phyloP scores from a whole-genome alignment of 768 basidiomycete genomes.

The Mycena indigotica region DNA sequence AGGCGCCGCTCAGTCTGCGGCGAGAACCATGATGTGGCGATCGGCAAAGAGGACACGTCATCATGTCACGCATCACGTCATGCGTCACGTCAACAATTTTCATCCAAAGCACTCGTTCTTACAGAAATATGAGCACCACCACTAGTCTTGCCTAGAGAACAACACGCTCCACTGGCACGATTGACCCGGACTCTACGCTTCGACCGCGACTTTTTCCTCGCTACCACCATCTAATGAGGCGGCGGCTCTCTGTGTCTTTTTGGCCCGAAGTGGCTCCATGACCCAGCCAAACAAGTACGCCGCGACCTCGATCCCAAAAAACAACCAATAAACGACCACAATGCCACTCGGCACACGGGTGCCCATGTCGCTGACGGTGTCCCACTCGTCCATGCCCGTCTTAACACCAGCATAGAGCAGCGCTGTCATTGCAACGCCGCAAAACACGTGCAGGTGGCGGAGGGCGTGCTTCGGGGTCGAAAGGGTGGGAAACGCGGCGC shows the following conservation, averaged over 20 bases:
- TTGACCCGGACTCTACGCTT: too few species aligned
- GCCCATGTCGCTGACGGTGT: slow-evolving; percentile 12
- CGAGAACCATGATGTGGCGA: too few species aligned
- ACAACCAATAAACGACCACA: slow-evolving; percentile 15
- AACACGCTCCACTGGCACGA: too few species aligned
- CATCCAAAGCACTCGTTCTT: too few species aligned
- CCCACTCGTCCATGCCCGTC: slow-evolving; percentile 25
- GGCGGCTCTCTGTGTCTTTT: neutral
- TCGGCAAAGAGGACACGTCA: too few species aligned
- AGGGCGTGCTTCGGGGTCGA: slow-evolving; percentile 19
- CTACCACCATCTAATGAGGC: slow-evolving; percentile 5
- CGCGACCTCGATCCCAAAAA: slow-evolving; percentile 19
- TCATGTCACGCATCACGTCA: too few species aligned
- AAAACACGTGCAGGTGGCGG: slow-evolving; percentile 19
- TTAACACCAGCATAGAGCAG: slow-evolving; percentile 22
- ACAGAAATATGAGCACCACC: too few species aligned
- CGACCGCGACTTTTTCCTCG: slow-evolving; percentile 6
- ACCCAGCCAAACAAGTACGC: slow-evolving; percentile 21
- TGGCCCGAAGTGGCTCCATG: slow-evolving; percentile 15
- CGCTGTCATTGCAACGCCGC: slow-evolving; percentile 19
- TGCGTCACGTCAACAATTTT: too few species aligned
- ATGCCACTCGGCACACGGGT: slow-evolving; percentile 19
- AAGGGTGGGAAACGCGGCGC: slow-evolving; percentile 14
- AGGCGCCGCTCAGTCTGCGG: too few species aligned
- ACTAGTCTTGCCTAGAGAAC: too few species aligned